Percentiles rank a stretch among this genome's conserved stretches.
phyloP scores from a whole-genome alignment of 306 rosid species.

The Vigna mungo region DNA sequence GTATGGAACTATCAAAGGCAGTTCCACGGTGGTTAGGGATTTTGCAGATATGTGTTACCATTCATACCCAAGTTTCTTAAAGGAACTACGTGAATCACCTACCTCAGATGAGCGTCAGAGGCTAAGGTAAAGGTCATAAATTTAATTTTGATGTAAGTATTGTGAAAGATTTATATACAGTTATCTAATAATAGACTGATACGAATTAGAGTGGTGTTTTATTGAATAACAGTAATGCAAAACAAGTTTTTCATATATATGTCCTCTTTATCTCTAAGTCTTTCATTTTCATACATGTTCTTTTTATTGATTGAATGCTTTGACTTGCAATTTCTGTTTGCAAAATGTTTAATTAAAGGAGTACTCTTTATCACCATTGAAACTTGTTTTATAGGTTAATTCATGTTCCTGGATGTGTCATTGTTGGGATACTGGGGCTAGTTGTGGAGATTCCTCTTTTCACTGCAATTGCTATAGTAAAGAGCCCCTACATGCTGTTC shows the following conservation, averaged over 20 bases:
- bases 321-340: background rate
- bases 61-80: constrained; percentile 74
- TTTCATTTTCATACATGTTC: too few relatives aligned
- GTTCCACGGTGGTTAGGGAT: constrained; percentile 89
- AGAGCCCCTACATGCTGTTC: constrained; percentile 80
- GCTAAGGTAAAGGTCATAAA: constrained; percentile 57
- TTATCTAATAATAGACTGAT: background rate
- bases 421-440: constrained; percentile 68
- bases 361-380: constrained; percentile 12
- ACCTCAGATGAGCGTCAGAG: constrained; percentile 57
- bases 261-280: background rate
- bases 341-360: background rate
- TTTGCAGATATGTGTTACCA: constrained; percentile 81
- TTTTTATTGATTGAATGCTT: constrained; percentile 1
- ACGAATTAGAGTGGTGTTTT: background rate
- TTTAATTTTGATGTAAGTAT: background rate
- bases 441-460: constrained; percentile 69
- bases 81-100: constrained; percentile 75
- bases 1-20: constrained; percentile 80
- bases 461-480: constrained; percentile 71
- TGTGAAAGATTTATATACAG: background rate
- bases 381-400: constrained; percentile 64
- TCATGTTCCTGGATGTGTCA: constrained; percentile 76
- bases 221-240: too few relatives aligned
- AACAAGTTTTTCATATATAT: background rate